Evolutionary conservation across 352 stramenopile genomes (phyloP).

Genomic region (Poterioochromonas sp.): DNA sequence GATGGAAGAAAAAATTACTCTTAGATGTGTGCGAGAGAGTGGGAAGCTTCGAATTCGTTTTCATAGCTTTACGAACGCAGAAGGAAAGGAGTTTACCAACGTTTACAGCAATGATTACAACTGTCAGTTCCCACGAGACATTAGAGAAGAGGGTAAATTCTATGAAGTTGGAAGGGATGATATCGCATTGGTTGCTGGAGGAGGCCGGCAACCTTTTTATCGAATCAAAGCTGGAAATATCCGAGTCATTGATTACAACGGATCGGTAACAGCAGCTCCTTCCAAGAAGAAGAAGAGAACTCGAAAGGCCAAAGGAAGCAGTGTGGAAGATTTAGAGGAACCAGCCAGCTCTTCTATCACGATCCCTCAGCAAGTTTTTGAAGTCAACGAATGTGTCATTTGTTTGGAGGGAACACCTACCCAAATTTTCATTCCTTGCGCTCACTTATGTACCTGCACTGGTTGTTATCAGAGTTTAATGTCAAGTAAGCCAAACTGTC

Average conservation of each 20-base stretch:
- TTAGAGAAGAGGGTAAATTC: constrained; percentile 12
- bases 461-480: neutral
- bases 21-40: constrained; percentile 1
- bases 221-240: neutral
- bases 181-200: neutral
- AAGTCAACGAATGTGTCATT: constrained; percentile 21
- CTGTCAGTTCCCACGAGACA: constrained; percentile 16
- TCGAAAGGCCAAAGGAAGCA: too few species aligned
- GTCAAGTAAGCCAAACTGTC: neutral
- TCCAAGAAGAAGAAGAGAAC: neutral
- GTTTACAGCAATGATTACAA: constrained; percentile 17
- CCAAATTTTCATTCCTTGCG: constrained; percentile 19
- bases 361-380: neutral
- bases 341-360: too few species aligned
- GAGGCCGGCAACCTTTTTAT: neutral
- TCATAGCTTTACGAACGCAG: neutral
- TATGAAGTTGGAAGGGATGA: constrained; percentile 1
- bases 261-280: neutral
- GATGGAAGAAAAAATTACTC: constrained; percentile 2
- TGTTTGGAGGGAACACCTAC: neutral
- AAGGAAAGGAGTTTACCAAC: constrained; percentile 1
- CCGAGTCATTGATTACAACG: neutral
- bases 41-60: constrained; percentile 17
- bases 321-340: too few species aligned
- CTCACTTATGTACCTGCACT: constrained; percentile 5